Conservation (phyloP, 805 yeast species). For the Hanseniaspora valbyensis region DNA sequence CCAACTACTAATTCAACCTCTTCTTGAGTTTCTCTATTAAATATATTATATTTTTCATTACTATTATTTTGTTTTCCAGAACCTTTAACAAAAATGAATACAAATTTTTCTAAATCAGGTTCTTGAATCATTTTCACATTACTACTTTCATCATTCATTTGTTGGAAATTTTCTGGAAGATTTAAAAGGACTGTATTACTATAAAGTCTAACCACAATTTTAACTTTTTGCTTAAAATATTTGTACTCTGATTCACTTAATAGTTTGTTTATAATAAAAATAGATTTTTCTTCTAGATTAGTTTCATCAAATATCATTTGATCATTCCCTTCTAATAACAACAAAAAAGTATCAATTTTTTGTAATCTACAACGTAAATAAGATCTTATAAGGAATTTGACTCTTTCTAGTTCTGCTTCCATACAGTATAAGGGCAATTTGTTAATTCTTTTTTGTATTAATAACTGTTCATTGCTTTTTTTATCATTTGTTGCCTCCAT, state of each 20-base stretch:
- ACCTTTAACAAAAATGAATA: constrained; percentile 42
- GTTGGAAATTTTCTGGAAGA: constrained; percentile 58
- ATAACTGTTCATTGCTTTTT: constrained; percentile 16
- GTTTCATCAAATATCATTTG: constrained; percentile 26
- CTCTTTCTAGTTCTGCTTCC: constrained; percentile 84
- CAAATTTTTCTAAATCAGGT: constrained; percentile 69
- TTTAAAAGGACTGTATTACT: constrained; percentile 52
- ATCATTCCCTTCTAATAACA: constrained; percentile 34
- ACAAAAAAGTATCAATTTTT: constrained; percentile 61
- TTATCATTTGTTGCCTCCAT: constrained; percentile 1
- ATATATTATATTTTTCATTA: constrained; percentile 28
- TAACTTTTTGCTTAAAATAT: constrained; percentile 61
- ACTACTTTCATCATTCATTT: constrained; percentile 64
- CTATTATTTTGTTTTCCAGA: constrained; percentile 16
- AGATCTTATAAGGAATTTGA: constrained; percentile 68
- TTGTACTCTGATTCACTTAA: constrained; percentile 50
- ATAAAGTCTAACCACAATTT: constrained; percentile 53
- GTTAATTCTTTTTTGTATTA: constrained; percentile 36
- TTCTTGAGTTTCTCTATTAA: constrained; percentile 38
- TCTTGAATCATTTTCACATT: constrained; percentile 62
- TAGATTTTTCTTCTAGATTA: constrained; percentile 25
- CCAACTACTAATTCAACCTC: constrained; percentile 46
- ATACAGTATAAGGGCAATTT: constrained; percentile 72
- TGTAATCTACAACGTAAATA: constrained; percentile 66
- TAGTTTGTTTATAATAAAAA: constrained; percentile 21